Evolutionary conservation across 2,329 filamentous ascomycete species (phyloP).

Genomic region (Cordyceps tenuipes): DNA sequence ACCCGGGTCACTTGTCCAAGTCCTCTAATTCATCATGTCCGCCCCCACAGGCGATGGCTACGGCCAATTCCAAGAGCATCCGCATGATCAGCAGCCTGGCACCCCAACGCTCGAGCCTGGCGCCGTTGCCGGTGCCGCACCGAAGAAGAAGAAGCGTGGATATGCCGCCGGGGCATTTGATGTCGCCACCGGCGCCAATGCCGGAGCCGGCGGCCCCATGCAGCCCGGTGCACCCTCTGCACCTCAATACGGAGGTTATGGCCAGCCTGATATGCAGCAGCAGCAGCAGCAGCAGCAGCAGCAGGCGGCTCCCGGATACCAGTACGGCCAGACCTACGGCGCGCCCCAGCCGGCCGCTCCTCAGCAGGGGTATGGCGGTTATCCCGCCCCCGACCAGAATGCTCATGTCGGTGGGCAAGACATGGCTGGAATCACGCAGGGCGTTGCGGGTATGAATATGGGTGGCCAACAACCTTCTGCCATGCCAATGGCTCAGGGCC

Average conservation of each 20-base stretch:
- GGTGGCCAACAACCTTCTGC: slow-evolving; percentile 40
- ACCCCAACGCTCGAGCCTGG: slow-evolving; percentile 18
- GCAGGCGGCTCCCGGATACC: slow-evolving; percentile 26
- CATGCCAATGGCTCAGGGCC: slow-evolving; percentile 37
- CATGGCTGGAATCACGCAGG: slow-evolving; percentile 60
- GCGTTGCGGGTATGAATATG: slow-evolving; percentile 80
- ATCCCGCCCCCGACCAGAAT: slow-evolving; percentile 57
- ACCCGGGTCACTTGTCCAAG: neutral
- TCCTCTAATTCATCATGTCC: slow-evolving; percentile 38
- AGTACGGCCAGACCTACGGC: slow-evolving; percentile 36
- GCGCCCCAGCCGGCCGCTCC: slow-evolving; percentile 31
- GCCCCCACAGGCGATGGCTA: slow-evolving; percentile 48
- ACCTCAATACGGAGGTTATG: slow-evolving; percentile 52
- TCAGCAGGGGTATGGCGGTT: slow-evolving; percentile 46
- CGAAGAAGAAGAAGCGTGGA: slow-evolving; percentile 81
- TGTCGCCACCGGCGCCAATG: slow-evolving; percentile 81
- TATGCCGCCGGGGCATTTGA: slow-evolving; percentile 95
- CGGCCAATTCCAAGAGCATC: slow-evolving; percentile 38
- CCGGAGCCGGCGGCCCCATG: slow-evolving; percentile 42
- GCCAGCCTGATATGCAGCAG: slow-evolving; percentile 39
- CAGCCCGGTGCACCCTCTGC: slow-evolving; percentile 32
- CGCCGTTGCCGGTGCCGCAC: slow-evolving; percentile 36
- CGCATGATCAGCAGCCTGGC: slow-evolving; percentile 34
- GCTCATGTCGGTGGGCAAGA: slow-evolving; percentile 44
- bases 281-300: slow-evolving; percentile 32